These are phyloP conservation scores for Waltergamsia citrina DNA, from an alignment of 2,329 filamentous ascomycete genomes.

Conservation along the genomic window DNA sequence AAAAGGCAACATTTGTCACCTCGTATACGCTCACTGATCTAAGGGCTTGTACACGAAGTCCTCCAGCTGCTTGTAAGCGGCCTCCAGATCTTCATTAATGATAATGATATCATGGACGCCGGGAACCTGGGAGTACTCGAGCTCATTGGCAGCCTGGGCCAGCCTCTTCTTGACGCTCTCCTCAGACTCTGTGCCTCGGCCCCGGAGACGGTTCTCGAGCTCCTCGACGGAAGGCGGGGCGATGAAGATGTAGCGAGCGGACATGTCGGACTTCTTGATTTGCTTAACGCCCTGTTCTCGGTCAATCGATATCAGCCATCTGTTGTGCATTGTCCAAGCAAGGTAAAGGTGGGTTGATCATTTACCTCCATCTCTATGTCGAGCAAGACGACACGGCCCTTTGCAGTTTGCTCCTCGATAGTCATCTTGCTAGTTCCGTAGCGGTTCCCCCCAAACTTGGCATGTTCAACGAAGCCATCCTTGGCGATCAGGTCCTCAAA, in stretches of 20 bases:
- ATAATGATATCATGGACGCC: conserved; percentile 35
- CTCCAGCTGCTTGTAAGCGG: conserved; percentile 44
- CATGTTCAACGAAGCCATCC: conserved; percentile 76
- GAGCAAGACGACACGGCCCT: conserved; percentile 68
- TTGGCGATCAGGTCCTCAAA: conserved; percentile 61
- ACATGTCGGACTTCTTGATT: conserved; percentile 66
- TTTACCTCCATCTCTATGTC: conserved; percentile 93
- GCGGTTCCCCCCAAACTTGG: conserved; percentile 73
- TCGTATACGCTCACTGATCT: too few species aligned
- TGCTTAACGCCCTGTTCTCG: conserved; percentile 58
- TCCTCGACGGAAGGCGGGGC: conserved; percentile 67
- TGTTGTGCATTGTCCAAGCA: background rate
- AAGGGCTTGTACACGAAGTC: conserved; percentile 36
- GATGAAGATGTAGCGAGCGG: conserved; percentile 77
- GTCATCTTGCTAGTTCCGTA: conserved; percentile 81
- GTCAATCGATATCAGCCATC: background rate
- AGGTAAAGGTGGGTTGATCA: background rate
- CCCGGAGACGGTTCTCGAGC: conserved; percentile 65
- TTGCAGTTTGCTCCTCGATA: conserved; percentile 63
- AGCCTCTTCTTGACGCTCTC: conserved; percentile 61
- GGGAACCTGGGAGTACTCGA: conserved; percentile 60
- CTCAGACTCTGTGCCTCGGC: conserved; percentile 70
- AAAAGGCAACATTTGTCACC: too few species aligned
- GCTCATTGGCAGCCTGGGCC: conserved; percentile 61
- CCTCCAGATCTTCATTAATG: conserved; percentile 34